phyloP scores from a whole-genome alignment of 305 asterid genomes.

The Fraxinus dipetala region DNA sequence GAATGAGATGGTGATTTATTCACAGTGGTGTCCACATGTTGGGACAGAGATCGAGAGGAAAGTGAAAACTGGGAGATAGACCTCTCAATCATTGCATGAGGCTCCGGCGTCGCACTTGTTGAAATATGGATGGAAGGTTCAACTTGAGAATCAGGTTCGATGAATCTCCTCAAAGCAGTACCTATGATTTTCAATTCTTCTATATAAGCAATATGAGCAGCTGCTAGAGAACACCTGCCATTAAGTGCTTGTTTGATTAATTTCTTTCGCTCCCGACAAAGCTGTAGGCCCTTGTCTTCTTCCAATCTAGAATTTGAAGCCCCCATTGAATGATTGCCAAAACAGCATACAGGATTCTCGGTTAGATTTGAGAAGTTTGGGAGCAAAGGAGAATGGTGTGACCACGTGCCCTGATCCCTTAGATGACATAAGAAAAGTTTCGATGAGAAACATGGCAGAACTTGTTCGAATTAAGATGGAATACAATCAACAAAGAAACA shows the following conservation, averaged over 20 bases:
- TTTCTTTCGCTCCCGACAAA: slow-evolving; percentile 91
- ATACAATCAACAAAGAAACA: neutral
- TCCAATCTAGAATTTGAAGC: slow-evolving; percentile 76
- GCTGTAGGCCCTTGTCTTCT: slow-evolving; percentile 85
- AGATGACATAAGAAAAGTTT: neutral
- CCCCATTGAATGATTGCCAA: slow-evolving; percentile 53
- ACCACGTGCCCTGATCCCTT: neutral
- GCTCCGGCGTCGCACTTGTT: slow-evolving; percentile 52
- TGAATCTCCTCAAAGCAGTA: slow-evolving; percentile 61
- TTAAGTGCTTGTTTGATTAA: slow-evolving; percentile 94
- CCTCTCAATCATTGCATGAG: slow-evolving; percentile 46
- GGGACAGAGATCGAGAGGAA: slow-evolving; percentile 49
- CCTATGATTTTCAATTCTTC: slow-evolving; percentile 68
- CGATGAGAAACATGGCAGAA: neutral
- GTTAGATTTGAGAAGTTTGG: neutral
- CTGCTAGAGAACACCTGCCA: slow-evolving; percentile 90
- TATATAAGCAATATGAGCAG: slow-evolving; percentile 76
- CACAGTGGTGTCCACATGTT: slow-evolving; percentile 37
- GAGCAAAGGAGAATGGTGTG: slow-evolving; percentile 4
- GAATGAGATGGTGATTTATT: slow-evolving; percentile 61
- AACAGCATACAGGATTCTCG: slow-evolving; percentile 24
- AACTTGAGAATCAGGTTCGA: slow-evolving; percentile 57
- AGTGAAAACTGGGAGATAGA: slow-evolving; percentile 49
- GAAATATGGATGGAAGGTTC: slow-evolving; percentile 49
- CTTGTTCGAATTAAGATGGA: neutral